Conservation (phyloP, 2,329 filamentous ascomycete genomes). For the Phialemonium atrogriseum region DNA sequence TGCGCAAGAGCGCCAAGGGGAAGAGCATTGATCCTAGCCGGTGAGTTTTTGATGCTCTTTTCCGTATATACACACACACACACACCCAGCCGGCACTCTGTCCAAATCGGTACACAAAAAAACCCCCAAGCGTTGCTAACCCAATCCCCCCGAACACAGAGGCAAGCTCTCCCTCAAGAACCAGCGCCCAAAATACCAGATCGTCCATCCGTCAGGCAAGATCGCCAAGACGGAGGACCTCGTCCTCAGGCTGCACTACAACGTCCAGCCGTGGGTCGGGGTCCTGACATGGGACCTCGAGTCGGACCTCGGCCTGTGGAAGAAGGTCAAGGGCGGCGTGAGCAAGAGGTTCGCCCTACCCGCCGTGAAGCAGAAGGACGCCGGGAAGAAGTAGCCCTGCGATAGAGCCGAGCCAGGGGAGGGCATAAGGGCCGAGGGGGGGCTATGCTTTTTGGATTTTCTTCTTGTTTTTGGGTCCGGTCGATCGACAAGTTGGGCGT, state of each 20-base stretch:
- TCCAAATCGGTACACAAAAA: too few relatives aligned
- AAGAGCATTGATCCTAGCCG: slow-evolving; percentile 52
- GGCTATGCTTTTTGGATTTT: too few relatives aligned
- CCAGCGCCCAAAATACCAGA: slow-evolving; percentile 92
- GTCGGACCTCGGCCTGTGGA: slow-evolving; percentile 52
- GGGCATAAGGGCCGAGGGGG: slow-evolving; percentile 1
- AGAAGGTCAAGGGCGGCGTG: slow-evolving; percentile 53
- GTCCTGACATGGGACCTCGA: slow-evolving; percentile 71
- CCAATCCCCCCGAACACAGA: slow-evolving; percentile 27
- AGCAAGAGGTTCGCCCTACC: slow-evolving; percentile 60
- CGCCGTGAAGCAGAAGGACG: slow-evolving; percentile 51
- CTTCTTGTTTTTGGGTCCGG: too few relatives aligned
- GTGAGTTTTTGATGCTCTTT: slow-evolving; percentile 33
- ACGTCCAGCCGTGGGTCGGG: slow-evolving; percentile 96
- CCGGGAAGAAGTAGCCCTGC: slow-evolving; percentile 23
- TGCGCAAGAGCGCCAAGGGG: slow-evolving; percentile 48
- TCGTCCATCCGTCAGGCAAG: slow-evolving; percentile 78
- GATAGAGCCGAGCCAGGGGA: too few relatives aligned
- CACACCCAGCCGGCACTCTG: background rate
- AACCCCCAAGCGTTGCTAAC: too few relatives aligned
- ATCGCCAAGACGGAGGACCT: slow-evolving; percentile 68
- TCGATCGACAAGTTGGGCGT: too few relatives aligned
- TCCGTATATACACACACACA: too few relatives aligned
- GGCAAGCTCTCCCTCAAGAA: slow-evolving; percentile 72
- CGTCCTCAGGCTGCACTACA: slow-evolving; percentile 79